phyloP scores from a whole-genome alignment of 192 early-diverging fungal genomes.

The Gryganskiella cystojenkinii region DNA sequence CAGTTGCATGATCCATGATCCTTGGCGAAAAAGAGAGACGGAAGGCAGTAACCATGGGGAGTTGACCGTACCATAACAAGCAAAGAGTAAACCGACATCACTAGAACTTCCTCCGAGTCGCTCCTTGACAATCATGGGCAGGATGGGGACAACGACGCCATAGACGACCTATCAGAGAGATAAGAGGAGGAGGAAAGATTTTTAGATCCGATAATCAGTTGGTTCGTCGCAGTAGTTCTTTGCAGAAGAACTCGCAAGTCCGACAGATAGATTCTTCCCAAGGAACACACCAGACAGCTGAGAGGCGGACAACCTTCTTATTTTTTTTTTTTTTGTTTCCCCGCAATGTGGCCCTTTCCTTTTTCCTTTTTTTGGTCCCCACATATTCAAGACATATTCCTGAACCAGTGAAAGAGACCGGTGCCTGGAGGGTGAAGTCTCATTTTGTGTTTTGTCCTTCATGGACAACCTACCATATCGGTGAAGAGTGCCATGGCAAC shows the following conservation, averaged over 20 bases:
- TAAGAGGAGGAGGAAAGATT: slow-evolving; percentile 43
- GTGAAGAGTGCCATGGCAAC: slow-evolving; percentile 74
- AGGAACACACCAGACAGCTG: neutral
- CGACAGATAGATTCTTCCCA: neutral
- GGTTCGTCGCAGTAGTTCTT: neutral
- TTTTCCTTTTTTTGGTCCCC: slow-evolving; percentile 5
- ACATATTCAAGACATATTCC: neutral
- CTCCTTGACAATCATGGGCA: slow-evolving; percentile 73
- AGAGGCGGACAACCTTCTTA: neutral
- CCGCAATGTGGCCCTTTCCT: neutral
- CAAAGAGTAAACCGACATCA: slow-evolving; percentile 76
- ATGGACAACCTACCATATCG: slow-evolving; percentile 38
- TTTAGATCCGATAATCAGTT: slow-evolving; percentile 13
- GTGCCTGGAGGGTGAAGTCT: neutral
- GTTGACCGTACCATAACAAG: slow-evolving; percentile 67
- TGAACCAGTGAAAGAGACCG: neutral
- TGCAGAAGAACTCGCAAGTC: neutral
- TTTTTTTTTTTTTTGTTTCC: neutral
- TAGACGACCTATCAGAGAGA: slow-evolving; percentile 63
- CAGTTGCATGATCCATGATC: too few species aligned
- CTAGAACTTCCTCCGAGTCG: slow-evolving; percentile 64
- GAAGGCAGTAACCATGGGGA: neutral
- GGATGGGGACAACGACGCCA: slow-evolving; percentile 76
- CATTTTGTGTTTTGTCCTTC: neutral
- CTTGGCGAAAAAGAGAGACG: neutral